Conservation (phyloP, 2,329 filamentous ascomycete species). For the Diaporthe citrichinensis region DNA sequence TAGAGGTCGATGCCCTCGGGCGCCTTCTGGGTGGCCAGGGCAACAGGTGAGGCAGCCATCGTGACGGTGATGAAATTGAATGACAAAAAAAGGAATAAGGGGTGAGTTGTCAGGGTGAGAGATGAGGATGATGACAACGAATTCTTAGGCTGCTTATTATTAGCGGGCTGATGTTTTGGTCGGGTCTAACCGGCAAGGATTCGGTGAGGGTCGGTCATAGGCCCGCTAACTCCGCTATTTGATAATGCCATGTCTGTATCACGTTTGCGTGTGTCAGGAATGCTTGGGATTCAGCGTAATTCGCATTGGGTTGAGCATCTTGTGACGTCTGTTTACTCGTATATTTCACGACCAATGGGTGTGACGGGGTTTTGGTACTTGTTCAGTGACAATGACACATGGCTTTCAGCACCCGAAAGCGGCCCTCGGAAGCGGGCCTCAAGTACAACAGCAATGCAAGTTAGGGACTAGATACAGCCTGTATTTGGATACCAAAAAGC, state of each 20-base stretch:
- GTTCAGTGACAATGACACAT: no score
- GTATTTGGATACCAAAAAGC: no score
- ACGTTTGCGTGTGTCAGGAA: slow-evolving; percentile 2
- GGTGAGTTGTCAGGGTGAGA: not conserved
- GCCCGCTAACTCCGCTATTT: slow-evolving; percentile 13
- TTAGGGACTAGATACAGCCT: no score
- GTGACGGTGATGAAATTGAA: not conserved
- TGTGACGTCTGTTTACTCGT: not conserved
- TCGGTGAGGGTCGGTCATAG: not conserved
- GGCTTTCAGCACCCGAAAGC: no score
- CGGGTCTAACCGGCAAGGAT: slow-evolving; percentile 20
- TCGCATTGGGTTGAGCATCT: not conserved
- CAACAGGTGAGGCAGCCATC: slow-evolving; percentile 18
- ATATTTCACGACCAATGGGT: no score
- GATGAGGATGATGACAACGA: not conserved
- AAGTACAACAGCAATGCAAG: no score
- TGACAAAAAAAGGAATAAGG: not conserved
- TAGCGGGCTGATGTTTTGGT: not conserved
- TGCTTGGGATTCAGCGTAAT: not conserved
- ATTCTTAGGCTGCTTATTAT: not conserved
- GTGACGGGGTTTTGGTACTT: no score
- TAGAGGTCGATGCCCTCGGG: slow-evolving; percentile 78
- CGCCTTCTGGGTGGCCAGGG: slow-evolving; percentile 37
- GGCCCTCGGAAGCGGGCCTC: no score
- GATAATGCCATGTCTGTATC: not conserved